Evolutionary conservation across 2,329 filamentous ascomycete species (phyloP), one percentile per base, ranked within the genome.

Genomic region (Zarea fungicola): DNA sequence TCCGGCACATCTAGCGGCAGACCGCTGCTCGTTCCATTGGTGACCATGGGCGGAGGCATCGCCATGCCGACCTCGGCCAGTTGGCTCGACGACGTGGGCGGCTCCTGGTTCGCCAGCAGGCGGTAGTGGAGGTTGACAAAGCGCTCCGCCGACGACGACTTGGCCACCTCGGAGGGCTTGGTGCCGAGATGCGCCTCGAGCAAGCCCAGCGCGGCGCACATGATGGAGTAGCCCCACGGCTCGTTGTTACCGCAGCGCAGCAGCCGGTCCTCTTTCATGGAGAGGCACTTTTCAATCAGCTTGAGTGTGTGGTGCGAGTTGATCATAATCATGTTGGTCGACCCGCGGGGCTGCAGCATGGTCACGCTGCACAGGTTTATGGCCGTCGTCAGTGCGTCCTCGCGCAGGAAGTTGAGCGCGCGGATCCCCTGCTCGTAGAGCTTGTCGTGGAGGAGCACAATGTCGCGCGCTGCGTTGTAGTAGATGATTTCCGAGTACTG

Each of bases 401-500:
- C 80, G 40, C 79, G 73, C 34, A 83, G 61, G 56, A 82, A 81
- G 62, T 81, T 81, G 48, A 83, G 68, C 11, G 76, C 75, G 31
- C 78, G 74, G 46, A 82, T 72, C 22, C 78, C 77, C 56, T 78
- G 78, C 53, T 81, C 74, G 50, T 76, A 76, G 26, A 83, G 71
- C 56, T 77, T 78, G 60, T 82, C 77, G 59, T 81, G 77, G 53
- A 83, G 69, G n/a, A 82, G 66, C 1, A 83, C 77, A 56, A 83
- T 78, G 54, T 83, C 79, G 28, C 79, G 72, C 1, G 79, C 78
- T 1, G 78, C 77, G 48, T 79, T 81, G 63, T 82, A 82, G 67
- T 81, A 83, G 41, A 82, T 75, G 50, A 81, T 78, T 55, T 83
- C 79, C 2, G 79, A 81, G 57, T 79, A 78, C 56, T 82, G 79